Percentiles rank a stretch among this genome's conserved stretches.
phyloP scores from a whole-genome alignment of 2,329 filamentous ascomycete genomes.

The Aspergillus chevalieri region DNA sequence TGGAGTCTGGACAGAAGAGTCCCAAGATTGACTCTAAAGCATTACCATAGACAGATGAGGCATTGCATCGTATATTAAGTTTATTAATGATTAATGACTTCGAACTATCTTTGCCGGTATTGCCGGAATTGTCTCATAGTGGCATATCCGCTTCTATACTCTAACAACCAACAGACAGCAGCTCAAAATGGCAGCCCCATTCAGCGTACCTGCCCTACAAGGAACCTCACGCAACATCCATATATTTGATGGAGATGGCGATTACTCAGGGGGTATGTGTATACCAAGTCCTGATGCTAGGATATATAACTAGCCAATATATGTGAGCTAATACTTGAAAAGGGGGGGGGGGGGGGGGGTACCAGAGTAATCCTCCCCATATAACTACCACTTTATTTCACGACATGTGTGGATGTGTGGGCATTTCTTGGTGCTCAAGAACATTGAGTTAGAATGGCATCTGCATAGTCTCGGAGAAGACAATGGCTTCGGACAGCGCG shows the following conservation, averaged over 20 bases:
- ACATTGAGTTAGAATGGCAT: neutral
- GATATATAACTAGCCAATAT: too few relatives aligned
- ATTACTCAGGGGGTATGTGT: neutral
- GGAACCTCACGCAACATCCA: neutral
- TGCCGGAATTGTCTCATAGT: too few relatives aligned
- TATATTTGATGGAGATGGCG: neutral
- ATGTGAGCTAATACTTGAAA: neutral
- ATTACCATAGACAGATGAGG: neutral
- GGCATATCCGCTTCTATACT: too few relatives aligned
- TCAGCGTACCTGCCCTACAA: neutral
- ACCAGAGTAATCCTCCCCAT: neutral
- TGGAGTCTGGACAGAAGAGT: constrained; percentile 14
- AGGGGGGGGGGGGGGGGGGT: too few relatives aligned
- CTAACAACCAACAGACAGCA: too few relatives aligned
- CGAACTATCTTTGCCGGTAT: too few relatives aligned
- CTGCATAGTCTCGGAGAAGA: neutral
- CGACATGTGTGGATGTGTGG: neutral
- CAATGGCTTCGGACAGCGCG: neutral
- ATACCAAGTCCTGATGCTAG: neutral
- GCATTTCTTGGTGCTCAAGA: neutral
- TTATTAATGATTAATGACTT: too few relatives aligned
- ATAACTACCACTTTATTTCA: neutral
- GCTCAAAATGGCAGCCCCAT: neutral
- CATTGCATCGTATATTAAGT: neutral
- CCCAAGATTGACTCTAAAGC: constrained; percentile 9